Evolutionary conservation across 2,329 filamentous ascomycete species (phyloP).

Genomic region (Colletotrichum lupini): DNA sequence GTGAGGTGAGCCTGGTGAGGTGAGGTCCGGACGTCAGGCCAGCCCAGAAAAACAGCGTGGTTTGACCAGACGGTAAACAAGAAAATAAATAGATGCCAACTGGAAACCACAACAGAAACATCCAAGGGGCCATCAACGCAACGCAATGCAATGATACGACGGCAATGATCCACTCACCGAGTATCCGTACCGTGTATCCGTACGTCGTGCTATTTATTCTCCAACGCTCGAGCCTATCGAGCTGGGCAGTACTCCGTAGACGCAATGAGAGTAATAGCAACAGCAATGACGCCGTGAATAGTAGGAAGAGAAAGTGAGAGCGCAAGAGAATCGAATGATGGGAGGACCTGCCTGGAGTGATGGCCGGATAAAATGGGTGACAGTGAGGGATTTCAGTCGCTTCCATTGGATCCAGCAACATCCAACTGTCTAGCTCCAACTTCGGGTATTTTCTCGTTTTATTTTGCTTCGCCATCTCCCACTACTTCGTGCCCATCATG

Average conservation of each 20-base stretch:
- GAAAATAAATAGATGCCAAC: slow-evolving; percentile 3
- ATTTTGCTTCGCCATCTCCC: slow-evolving; percentile 9
- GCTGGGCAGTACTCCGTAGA: not conserved
- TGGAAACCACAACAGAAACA: slow-evolving; percentile 24
- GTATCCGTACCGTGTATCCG: not conserved
- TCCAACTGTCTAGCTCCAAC: slow-evolving; percentile 13
- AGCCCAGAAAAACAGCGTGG: not conserved
- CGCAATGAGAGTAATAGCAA: not conserved
- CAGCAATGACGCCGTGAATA: not conserved
- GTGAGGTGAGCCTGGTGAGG: not conserved
- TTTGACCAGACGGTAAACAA: not conserved
- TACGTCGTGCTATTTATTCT: slow-evolving; percentile 10
- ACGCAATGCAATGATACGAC: not conserved
- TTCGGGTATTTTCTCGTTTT: slow-evolving; percentile 15
- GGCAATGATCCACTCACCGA: slow-evolving; percentile 8
- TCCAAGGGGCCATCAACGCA: not conserved
- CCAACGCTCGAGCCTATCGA: not conserved
- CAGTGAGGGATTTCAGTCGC: slow-evolving; percentile 10
- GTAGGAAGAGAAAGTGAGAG: not conserved
- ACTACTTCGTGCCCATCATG: not conserved
- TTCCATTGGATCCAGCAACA: not conserved
- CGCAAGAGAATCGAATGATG: not conserved
- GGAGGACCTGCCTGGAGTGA: not conserved
- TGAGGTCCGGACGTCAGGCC: slow-evolving; percentile 6
- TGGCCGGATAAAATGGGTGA: not conserved